A percentile compares a stretch with the other conserved stretches of the same genome.
Evolutionary conservation across 148 eudicot species (phyloP).

Genomic region (Rhododendron williamsianum): DNA sequence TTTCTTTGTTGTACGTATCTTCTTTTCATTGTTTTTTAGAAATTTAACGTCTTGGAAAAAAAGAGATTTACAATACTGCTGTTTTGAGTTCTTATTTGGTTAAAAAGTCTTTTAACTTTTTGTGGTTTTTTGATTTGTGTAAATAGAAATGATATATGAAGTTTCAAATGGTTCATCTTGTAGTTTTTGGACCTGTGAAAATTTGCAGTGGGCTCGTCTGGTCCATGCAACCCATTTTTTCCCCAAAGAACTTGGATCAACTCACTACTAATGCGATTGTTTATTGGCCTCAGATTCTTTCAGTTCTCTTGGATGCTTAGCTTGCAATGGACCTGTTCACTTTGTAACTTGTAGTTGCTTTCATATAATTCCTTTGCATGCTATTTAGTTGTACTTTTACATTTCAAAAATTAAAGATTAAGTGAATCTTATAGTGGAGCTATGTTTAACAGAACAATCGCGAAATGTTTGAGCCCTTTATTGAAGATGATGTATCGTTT

Average conservation of each 20-base stretch:
- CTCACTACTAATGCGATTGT: neutral
- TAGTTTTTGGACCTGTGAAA: neutral
- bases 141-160: neutral
- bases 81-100: neutral
- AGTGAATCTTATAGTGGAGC: conserved; percentile 8
- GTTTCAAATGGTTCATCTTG: neutral
- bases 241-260: neutral
- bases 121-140: neutral
- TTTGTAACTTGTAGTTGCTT: neutral
- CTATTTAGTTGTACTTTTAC: neutral
- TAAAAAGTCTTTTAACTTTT: neutral
- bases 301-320: neutral
- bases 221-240: neutral
- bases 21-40: neutral
- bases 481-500: conserved; percentile 89
- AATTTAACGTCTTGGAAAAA: neutral
- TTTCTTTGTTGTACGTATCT: neutral
- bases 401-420: neutral
- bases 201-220: neutral
- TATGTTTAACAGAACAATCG: conserved; percentile 50
- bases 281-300: neutral
- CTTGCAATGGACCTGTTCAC: neutral
- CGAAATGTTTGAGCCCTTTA: conserved; percentile 88
- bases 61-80: neutral
- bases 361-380: neutral